Base-by-base conservation (phyloP, 768 basidiomycete genomes). In the Lactarius deliciosus region DNA sequence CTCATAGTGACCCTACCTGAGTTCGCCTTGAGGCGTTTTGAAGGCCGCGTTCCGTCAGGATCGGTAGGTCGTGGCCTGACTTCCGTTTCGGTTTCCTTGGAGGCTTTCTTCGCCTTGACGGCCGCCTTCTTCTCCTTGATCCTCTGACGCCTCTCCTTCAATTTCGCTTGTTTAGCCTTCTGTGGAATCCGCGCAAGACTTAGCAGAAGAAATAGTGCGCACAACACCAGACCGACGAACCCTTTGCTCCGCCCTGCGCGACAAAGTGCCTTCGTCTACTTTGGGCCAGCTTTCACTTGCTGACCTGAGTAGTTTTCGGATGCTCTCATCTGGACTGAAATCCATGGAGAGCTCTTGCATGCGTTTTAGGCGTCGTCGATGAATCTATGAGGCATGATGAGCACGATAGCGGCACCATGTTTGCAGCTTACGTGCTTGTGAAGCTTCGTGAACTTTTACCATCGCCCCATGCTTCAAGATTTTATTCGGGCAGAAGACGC, bases 401-500 rank as follows among this genome's bases (percentile, higher is more conserved):
- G 60, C 28, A 28, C 5, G 7, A 54, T 25, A n/a, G 20, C 10
- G 13, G 15, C 32, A 5, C 22, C 20, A 43, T 68, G 76, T n/a
- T 40, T 54, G 73, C 71, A 76, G 83, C 86, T 76, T 82, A 85
- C 91, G 76, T 82, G 59, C 66, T 43, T 63, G 85, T 40, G 90
- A 89, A 11, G 77, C 77, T 65, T 78, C 79, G 74, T 93, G 91
- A 16, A 82, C 75, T 64, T 80, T 76, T 41, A 82, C 77, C 85
- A 88, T 86, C 59, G 78, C 79, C 10, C 69, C 61, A 57, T 82
- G 82, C 73, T 91, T 91, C 47, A 93, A 79, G n/a, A 81, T 73
- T 73, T 90, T 93, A 45, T 85, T 86, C 13, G 88, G 90, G 75
- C 91, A 93, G 6, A 89, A 73, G 9, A 86, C 79, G 73, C 91